These are phyloP conservation scores for Pseudogymnoascus sp. DNA, from an alignment of 2,329 filamentous ascomycete species.

Conservation along the genomic window DNA sequence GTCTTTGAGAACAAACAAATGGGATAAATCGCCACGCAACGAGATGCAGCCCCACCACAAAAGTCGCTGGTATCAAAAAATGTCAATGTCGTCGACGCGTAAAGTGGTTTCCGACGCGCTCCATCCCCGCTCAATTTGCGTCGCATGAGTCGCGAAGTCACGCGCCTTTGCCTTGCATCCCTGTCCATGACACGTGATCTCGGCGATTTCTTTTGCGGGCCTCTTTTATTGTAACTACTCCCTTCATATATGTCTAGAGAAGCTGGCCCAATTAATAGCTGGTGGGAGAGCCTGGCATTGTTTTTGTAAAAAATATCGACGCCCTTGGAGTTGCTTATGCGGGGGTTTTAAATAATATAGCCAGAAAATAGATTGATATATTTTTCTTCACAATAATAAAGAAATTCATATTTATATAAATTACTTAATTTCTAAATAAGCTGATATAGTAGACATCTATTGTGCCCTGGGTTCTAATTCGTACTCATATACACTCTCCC, in stretches of 20 bases:
- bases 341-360: too few relatives aligned
- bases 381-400: too few relatives aligned
- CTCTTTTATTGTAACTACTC: too few relatives aligned
- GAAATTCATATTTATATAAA: too few relatives aligned
- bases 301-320: too few relatives aligned
- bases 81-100: conserved; percentile 1
- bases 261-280: too few relatives aligned
- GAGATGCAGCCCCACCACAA: background rate
- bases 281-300: too few relatives aligned
- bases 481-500: background rate
- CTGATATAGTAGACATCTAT: background rate
- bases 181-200: background rate
- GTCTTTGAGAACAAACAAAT: background rate
- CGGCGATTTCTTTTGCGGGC: too few relatives aligned
- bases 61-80: background rate
- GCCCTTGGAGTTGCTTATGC: too few relatives aligned
- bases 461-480: background rate
- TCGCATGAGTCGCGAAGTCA: conserved; percentile 1
- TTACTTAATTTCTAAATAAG: too few relatives aligned
- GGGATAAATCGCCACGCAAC: background rate
- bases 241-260: too few relatives aligned
- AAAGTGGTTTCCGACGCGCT: conserved; percentile 7
- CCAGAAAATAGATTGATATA: too few relatives aligned
- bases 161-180: background rate
- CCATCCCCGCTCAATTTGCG: background rate